phyloP scores from a whole-genome alignment of 371 early-diverging fungal species.

The Basidiobolus meristosporus region DNA sequence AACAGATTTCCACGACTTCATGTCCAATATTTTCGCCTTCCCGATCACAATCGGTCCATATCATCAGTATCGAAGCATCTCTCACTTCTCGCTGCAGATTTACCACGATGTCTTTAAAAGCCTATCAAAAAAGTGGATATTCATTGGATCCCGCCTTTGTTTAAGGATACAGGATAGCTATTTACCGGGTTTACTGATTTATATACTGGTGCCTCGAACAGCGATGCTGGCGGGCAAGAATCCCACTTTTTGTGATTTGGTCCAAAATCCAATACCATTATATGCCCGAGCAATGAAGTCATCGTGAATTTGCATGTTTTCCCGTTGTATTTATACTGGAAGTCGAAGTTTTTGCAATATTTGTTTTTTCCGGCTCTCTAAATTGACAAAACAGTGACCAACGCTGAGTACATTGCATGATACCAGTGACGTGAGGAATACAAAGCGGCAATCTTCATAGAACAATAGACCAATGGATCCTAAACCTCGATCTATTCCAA shows the following conservation, averaged over 20 bases:
- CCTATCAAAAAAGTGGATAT: no score
- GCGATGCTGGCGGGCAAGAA: slow-evolving; percentile 17
- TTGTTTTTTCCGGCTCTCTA: slow-evolving; percentile 28
- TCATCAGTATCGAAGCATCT: slow-evolving; percentile 50
- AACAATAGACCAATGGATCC: no score
- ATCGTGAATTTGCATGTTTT: slow-evolving; percentile 28
- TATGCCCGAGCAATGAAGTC: slow-evolving; percentile 77
- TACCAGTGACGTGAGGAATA: no score
- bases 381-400: no score
- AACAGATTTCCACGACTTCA: slow-evolving; percentile 61
- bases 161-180: no score
- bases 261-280: slow-evolving; percentile 44
- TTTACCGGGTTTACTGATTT: slow-evolving; percentile 14
- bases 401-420: no score
- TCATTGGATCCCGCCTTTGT: no score
- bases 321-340: slow-evolving; percentile 8
- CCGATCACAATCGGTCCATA: slow-evolving; percentile 99
- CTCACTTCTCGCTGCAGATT: slow-evolving; percentile 47
- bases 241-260: slow-evolving; percentile 34
- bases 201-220: slow-evolving; percentile 44
- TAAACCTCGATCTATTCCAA: no score
- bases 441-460: no score
- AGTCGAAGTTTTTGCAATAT: slow-evolving; percentile 65
- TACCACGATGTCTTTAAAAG: slow-evolving; percentile 21
- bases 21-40: slow-evolving; percentile 98